Conservation (phyloP, 305 asterid species). For the Fraxinus sp. region DNA sequence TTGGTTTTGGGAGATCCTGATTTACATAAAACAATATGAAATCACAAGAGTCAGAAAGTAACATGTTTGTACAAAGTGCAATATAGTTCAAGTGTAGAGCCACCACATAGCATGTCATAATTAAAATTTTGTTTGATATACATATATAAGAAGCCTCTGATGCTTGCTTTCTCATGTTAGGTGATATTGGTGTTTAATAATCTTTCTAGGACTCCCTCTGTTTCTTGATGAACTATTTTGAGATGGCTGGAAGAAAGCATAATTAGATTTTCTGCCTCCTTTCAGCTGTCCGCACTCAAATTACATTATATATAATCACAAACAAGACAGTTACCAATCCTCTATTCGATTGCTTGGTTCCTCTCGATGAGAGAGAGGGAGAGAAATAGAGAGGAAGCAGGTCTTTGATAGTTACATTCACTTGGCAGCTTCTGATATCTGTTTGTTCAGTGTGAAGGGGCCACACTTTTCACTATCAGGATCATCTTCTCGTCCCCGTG, state of each 20-base stretch:
- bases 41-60: not conserved
- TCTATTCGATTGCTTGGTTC: not conserved
- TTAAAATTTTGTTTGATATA: not conserved
- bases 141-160: not conserved
- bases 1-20: not conserved
- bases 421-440: constrained; percentile 3
- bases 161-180: not conserved
- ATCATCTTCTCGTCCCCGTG: not conserved
- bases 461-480: not conserved
- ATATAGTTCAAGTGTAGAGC: not conserved
- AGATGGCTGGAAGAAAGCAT: not conserved
- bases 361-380: not conserved
- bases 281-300: not conserved
- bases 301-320: not conserved
- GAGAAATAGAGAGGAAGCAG: not conserved
- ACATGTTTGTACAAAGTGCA: not conserved
- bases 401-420: not conserved
- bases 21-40: not conserved
- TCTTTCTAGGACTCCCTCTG: not conserved
- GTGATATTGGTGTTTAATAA: not conserved
- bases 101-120: not conserved
- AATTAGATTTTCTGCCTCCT: not conserved
- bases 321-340: not conserved
- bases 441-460: not conserved
- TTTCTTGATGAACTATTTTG: not conserved